Evolutionary conservation across 73 alveolate genomes (phyloP), one percentile per base, ranked within the genome.

Genomic region (Breviolum minutum): DNA sequence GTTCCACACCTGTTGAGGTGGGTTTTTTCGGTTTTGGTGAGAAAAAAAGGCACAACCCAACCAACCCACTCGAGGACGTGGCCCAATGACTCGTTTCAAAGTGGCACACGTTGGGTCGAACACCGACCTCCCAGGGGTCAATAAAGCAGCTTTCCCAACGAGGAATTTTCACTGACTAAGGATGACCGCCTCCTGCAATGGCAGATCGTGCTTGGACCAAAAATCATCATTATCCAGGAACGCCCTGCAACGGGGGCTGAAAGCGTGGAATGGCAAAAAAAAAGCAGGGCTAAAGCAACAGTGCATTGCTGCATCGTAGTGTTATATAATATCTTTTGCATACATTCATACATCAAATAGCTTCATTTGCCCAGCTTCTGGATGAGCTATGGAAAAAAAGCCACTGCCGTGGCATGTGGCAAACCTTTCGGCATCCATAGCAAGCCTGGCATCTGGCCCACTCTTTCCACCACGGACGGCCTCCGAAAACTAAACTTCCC

Each of bases 71-170:
- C 22, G 29, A 54, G 77, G 32, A 24, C 64, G 48, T 13, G 54
- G 73, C 98, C 98, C 98, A 92, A 20, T 54, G 90, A 64, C 98
- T 74, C 40, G 98, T 48, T 80, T 92, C 98, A 29, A 92, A 92
- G 54, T 92, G 98, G 80, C 98, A 92, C 61, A 92, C 98, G 30
- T 92, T 92, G 62, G 98, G 98, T 48, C 90, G 89, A 8, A 92
- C 80, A 32, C 98, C 98, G 26, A 90, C 97, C 97, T 90, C 79
- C 0, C 63, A 16, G 74, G 94, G 24, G 29, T 22, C 61, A 24
- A 32, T 2, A 30, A 30, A 13, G 12, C 13, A 66, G 54, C 87
- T 14, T 81, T 14, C 4, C 0, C 19, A 27, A 9, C 7, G 71
- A 11, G 70, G 17, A 60, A 14, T 71, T 76, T 17, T 22, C 9